Conservation (phyloP, 2,329 filamentous ascomycete species). For the Hymenoscyphus occultus region DNA sequence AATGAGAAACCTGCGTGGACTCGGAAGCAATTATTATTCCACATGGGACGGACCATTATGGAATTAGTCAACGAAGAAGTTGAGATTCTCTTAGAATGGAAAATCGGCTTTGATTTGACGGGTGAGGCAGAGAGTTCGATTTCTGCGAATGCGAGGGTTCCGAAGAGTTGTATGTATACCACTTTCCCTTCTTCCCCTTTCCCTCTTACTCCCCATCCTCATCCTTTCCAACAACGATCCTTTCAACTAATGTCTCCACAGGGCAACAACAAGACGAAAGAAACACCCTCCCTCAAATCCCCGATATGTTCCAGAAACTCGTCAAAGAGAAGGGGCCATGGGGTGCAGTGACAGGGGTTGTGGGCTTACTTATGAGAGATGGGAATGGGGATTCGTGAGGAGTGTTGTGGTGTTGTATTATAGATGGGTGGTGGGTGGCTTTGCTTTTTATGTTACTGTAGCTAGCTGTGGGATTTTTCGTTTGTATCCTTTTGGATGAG, state of each 20-base stretch:
- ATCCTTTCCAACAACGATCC: conserved; percentile 29
- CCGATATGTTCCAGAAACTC: conserved; percentile 58
- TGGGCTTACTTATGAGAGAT: conserved; percentile 49
- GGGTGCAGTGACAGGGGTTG: conserved; percentile 57
- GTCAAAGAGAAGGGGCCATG: conserved; percentile 54
- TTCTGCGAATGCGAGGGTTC: conserved; percentile 52
- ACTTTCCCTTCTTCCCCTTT: not conserved
- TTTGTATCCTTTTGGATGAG: too few relatives aligned
- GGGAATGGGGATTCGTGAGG: not conserved
- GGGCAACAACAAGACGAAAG: conserved; percentile 59
- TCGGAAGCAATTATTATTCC: conserved; percentile 49
- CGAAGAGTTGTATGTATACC: conserved; percentile 58
- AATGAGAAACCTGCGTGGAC: conserved; percentile 30
- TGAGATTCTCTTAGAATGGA: conserved; percentile 55
- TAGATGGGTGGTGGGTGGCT: too few relatives aligned
- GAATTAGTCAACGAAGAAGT: conserved; percentile 36
- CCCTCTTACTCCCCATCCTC: not conserved
- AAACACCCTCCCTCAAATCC: conserved; percentile 55
- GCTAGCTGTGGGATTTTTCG: too few relatives aligned
- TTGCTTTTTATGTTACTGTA: too few relatives aligned
- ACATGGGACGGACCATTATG: conserved; percentile 50
- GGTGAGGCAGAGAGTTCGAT: conserved; percentile 64
- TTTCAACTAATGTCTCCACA: conserved; percentile 31
- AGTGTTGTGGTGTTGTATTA: not conserved
- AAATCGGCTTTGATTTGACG: conserved; percentile 67